Evolutionary conservation across 495 filamentous ascomycete species (phyloP).

Genomic region (Geopyxis carbonaria): DNA sequence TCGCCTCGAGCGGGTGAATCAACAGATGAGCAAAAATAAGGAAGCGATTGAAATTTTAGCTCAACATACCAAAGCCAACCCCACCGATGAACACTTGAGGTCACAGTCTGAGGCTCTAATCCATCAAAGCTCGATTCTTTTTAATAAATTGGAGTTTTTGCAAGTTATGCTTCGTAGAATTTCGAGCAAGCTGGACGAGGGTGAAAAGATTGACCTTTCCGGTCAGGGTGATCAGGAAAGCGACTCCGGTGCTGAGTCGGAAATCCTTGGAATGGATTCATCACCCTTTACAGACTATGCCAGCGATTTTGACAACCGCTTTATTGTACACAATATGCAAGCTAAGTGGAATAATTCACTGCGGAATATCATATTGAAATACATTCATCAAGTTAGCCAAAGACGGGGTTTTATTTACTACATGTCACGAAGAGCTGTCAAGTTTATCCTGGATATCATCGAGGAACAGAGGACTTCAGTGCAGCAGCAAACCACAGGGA

Average conservation of each 20-base stretch:
- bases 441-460: slow-evolving; percentile 94
- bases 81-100: slow-evolving; percentile 31
- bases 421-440: slow-evolving; percentile 84
- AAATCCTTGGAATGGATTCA: slow-evolving; percentile 22
- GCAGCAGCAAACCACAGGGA: slow-evolving; percentile 22
- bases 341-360: slow-evolving; percentile 96
- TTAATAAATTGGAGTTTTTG: slow-evolving; percentile 61
- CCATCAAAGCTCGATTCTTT: slow-evolving; percentile 50
- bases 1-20: slow-evolving; percentile 57
- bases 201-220: slow-evolving; percentile 28
- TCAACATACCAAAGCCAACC: slow-evolving; percentile 12
- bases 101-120: slow-evolving; percentile 43
- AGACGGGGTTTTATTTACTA: slow-evolving; percentile 95
- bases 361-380: slow-evolving; percentile 87
- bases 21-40: slow-evolving; percentile 58
- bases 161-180: slow-evolving; percentile 55
- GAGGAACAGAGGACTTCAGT: slow-evolving; percentile 66
- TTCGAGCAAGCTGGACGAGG: slow-evolving; percentile 35
- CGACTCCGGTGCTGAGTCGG: slow-evolving; percentile 32
- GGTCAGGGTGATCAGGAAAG: slow-evolving; percentile 33
- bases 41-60: slow-evolving; percentile 21
- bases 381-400: slow-evolving; percentile 94
- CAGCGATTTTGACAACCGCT: slow-evolving; percentile 94
- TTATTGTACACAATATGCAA: slow-evolving; percentile 93
- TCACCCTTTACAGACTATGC: slow-evolving; percentile 39